Percentiles rank a stretch among this genome's conserved stretches.
Conservation (phyloP, 78 protist species). For the Chrysochromulina parva region DNA sequence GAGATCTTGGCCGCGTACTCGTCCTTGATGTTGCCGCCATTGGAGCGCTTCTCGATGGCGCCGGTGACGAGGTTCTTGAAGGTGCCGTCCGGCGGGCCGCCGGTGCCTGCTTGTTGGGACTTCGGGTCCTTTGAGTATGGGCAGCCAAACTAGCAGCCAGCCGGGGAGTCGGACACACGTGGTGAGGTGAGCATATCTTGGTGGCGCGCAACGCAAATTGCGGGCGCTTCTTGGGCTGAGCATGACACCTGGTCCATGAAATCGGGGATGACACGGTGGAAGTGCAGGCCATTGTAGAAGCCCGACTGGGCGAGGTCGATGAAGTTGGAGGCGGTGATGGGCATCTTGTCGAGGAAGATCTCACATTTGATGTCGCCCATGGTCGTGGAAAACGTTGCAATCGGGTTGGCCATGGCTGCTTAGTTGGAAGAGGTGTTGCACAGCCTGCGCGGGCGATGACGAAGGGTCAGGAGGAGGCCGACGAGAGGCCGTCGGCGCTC, state of each 20-base stretch:
- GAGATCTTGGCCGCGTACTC: neutral
- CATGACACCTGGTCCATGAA: neutral
- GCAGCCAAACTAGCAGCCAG: constrained; percentile 33
- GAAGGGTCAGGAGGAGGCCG: no score
- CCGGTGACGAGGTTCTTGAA: neutral
- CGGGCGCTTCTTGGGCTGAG: no score
- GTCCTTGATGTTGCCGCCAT: constrained; percentile 15
- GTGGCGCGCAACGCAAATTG: neutral
- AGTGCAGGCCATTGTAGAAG: constrained; percentile 43
- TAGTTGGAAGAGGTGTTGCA: no score
- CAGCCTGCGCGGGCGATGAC: no score
- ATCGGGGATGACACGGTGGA: constrained; percentile 34
- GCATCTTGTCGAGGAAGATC: neutral
- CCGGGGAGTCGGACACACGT: neutral
- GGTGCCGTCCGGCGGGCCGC: constrained; percentile 39
- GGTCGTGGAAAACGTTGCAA: neutral
- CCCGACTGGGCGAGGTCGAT: constrained; percentile 24
- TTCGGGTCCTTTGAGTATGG: constrained; percentile 31
- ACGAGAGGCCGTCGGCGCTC: no score
- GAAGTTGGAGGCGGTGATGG: neutral
- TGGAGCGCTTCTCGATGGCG: constrained; percentile 3
- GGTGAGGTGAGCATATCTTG: neutral
- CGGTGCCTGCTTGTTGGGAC: constrained; percentile 11
- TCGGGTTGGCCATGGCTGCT: neutral
- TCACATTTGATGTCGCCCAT: neutral